Base-by-base conservation (phyloP, 2,329 filamentous ascomycete species). In the Nemania bipapillata region DNA sequence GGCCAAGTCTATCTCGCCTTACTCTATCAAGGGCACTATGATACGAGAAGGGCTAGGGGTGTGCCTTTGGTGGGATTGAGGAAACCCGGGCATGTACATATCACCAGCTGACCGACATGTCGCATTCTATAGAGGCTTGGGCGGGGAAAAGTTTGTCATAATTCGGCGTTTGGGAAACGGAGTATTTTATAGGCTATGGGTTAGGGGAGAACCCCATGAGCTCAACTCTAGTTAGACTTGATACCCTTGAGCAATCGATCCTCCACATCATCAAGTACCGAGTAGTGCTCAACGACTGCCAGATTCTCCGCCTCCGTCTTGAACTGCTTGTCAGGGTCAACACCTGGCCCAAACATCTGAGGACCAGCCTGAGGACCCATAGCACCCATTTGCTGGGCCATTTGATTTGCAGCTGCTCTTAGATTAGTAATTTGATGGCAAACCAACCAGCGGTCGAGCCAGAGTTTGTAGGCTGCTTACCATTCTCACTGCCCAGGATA, bases 291-390 rank as follows among this genome's bases (percentile, higher is more conserved):
- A 76, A 97, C 87, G 26, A 99, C 96, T 74, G 96, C 94, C 70
- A 99, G 81, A 81, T 99, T 99, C 85, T 99, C 96, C 2, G 92
- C 92, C 83, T 99, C 96, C 54, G 86, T 92, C 79, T 91, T 86
- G 82, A 97, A 99, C 79, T 97, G 88, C 86, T 99, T 99, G 82
- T 98, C 92, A 0, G 94, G 93, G 78, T 99, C 96, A 77, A 96
- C 91, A 26, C 95, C 94, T 0, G 96, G 94, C 32, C 92, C 94
- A 80, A 97, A 97, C 84, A 96, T 91, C 77, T 94, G 77, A 54
- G 78, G 89, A 32, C 86, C 67, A 17, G 63, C 87, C 72, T 90
- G 89, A 53, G 90, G 89, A 40, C 89, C 92, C 86, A 93, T 91
- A 76, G 90, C 87, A 15, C 86, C 86, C 90, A 94, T 92, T 78